These are phyloP conservation scores for Carex myosuroides DNA, from an alignment of 176 grass and related monocot genomes.

Conservation along the genomic window DNA sequence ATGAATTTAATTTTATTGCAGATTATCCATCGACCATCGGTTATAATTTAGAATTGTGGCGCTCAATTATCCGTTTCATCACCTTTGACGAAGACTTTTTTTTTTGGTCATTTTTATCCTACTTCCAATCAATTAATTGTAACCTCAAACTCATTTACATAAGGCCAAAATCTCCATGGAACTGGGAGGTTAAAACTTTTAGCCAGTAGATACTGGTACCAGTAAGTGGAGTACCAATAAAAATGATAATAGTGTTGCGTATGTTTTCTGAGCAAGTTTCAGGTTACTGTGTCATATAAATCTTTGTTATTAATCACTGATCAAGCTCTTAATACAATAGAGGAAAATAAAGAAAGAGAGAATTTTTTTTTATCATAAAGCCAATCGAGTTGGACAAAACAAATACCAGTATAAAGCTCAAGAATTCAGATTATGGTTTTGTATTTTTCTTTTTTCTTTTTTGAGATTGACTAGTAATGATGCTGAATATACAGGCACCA, in stretches of 20 bases:
- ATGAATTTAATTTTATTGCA: background rate
- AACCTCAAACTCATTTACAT: background rate
- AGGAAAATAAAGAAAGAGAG: background rate
- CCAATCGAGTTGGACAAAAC: background rate
- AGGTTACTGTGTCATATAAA: background rate
- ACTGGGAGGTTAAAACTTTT: background rate
- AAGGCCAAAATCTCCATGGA: background rate
- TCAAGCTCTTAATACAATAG: background rate
- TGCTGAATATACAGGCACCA: conserved; percentile 1
- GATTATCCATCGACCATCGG: background rate
- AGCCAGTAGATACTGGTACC: background rate
- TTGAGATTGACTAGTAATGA: background rate
- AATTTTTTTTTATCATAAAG: background rate
- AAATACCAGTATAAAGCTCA: too few relatives aligned
- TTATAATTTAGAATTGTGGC: background rate
- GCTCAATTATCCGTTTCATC: background rate
- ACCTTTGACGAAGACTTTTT: background rate
- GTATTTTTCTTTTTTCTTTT: background rate
- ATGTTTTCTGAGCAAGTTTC: background rate
- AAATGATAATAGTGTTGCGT: background rate
- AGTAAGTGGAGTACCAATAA: background rate
- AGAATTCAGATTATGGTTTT: too few relatives aligned
- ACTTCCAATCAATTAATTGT: background rate
- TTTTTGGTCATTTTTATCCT: background rate
- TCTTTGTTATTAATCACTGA: background rate